Percentiles rank a stretch among this genome's conserved stretches.
Evolutionary conservation across 257 asterid genomes (phyloP).

Genomic region (Euphrasia confusa): DNA sequence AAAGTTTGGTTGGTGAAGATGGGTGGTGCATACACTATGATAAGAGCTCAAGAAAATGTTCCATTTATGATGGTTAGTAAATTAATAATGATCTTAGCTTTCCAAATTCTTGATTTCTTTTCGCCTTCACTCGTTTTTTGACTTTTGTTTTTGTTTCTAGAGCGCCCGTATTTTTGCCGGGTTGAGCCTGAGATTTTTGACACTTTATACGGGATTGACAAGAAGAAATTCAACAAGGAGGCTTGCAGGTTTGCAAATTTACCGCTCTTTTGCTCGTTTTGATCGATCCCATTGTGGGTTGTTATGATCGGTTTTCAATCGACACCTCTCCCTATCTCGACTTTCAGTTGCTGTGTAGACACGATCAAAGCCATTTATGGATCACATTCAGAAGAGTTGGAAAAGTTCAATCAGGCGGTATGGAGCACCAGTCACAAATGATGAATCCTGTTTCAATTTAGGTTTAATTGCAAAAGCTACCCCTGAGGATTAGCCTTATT

Average conservation of each 20-base stretch:
- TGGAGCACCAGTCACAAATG: constrained; percentile 36
- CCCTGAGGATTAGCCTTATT: not conserved
- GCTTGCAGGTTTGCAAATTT: constrained; percentile 73
- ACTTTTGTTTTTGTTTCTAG: constrained; percentile 25
- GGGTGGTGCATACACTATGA: constrained; percentile 94
- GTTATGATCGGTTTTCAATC: not conserved
- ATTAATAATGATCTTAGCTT: constrained; percentile 8
- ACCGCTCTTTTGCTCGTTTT: not conserved
- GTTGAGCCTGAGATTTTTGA: constrained; percentile 73
- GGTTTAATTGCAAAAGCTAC: not conserved
- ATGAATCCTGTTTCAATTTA: constrained; percentile 14
- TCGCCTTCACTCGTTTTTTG: not conserved
- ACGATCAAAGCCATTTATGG: constrained; percentile 80
- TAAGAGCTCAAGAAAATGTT: constrained; percentile 68
- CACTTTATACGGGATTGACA: constrained; percentile 63
- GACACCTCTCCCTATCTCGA: constrained; percentile 2
- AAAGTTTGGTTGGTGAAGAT: constrained; percentile 80
- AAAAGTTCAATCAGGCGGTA: constrained; percentile 57
- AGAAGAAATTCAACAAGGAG: constrained; percentile 78
- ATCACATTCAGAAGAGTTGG: constrained; percentile 60
- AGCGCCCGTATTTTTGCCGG: constrained; percentile 87
- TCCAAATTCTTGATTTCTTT: constrained; percentile 7
- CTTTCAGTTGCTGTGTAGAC: constrained; percentile 68
- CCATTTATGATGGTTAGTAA: constrained; percentile 65
- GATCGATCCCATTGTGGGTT: not conserved